Percentiles rank a stretch among this genome's conserved stretches.
Conservation (phyloP, 768 basidiomycete genomes). For the Leccinum variicolor region DNA sequence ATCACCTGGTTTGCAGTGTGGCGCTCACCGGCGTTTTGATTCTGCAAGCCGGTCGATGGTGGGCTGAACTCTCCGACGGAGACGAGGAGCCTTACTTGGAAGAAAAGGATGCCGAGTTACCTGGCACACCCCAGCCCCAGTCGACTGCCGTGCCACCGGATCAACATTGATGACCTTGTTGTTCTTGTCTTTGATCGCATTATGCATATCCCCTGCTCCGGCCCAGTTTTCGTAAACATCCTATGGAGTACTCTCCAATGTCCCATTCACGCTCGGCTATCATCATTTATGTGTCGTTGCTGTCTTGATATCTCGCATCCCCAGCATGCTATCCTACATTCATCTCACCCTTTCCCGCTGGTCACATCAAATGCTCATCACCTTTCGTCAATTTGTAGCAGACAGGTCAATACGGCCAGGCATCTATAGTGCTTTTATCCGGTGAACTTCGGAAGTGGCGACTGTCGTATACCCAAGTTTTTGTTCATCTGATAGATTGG, state of each 20-base stretch:
- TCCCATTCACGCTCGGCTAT: conserved; percentile 15
- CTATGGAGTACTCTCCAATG: not conserved
- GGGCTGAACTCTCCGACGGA: conserved; percentile 73
- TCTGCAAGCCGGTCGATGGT: conserved; percentile 80
- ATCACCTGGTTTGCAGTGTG: conserved; percentile 82
- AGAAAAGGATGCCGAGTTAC: conserved; percentile 26
- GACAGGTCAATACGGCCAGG: conserved; percentile 8
- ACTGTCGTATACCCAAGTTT: conserved; percentile 15
- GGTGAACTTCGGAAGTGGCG: not conserved
- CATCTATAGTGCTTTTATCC: conserved; percentile 6
- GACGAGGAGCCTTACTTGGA: conserved; percentile 44
- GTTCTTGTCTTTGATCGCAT: not conserved
- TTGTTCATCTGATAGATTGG: conserved; percentile 9
- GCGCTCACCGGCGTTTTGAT: conserved; percentile 84
- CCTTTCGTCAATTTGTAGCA: conserved; percentile 9
- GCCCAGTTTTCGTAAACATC: conserved; percentile 1
- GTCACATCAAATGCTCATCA: not conserved
- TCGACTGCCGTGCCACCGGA: conserved; percentile 1
- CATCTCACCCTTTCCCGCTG: not conserved
- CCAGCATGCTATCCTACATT: conserved; percentile 18
- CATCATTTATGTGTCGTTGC: conserved; percentile 24
- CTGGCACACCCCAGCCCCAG: conserved; percentile 6
- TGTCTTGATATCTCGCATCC: conserved; percentile 25
- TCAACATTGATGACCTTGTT: conserved; percentile 9
- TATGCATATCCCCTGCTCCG: not conserved